phyloP scores from a whole-genome alignment of 805 yeast species.

The Pichia kluyveri region DNA sequence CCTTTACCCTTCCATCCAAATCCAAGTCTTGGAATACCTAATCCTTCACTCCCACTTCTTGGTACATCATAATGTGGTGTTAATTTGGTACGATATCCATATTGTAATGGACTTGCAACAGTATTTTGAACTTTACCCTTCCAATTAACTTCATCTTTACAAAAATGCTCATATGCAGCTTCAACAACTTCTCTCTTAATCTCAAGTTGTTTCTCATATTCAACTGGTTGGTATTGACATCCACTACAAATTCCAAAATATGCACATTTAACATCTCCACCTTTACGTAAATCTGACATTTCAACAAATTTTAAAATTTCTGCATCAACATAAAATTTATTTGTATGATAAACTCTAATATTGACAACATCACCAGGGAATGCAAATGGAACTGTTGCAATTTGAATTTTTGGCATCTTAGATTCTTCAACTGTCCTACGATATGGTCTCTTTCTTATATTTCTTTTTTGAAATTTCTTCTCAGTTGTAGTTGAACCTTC shows the following conservation, averaged over 20 bases:
- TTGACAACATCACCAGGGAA: constrained; percentile 76
- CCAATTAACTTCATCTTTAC: constrained; percentile 23
- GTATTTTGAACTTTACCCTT: constrained; percentile 36
- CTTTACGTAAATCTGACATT: constrained; percentile 22
- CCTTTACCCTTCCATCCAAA: constrained; percentile 84
- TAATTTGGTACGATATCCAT: constrained; percentile 78
- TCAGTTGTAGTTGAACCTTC: no score
- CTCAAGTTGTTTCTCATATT: constrained; percentile 62
- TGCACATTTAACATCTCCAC: constrained; percentile 34
- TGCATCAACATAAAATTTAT: constrained; percentile 63
- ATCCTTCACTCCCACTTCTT: constrained; percentile 12
- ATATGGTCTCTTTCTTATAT: constrained; percentile 5
- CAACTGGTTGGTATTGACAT: constrained; percentile 81
- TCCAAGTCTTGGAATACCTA: constrained; percentile 60
- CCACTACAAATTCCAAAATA: constrained; percentile 94
- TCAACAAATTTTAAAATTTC: constrained; percentile 46
- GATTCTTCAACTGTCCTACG: constrained; percentile 8
- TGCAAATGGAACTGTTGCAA: constrained; percentile 78
- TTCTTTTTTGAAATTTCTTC: neutral
- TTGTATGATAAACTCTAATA: constrained; percentile 68
- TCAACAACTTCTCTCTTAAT: constrained; percentile 66
- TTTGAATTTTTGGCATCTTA: constrained; percentile 30
- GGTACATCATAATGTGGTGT: constrained; percentile 79
- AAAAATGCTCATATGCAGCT: constrained; percentile 72
- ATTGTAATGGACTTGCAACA: constrained; percentile 60